Percentiles rank a stretch among this genome's conserved stretches.
Evolutionary conservation across 352 stramenopile species (phyloP).

Genomic region (Phytopythium aichiense): DNA sequence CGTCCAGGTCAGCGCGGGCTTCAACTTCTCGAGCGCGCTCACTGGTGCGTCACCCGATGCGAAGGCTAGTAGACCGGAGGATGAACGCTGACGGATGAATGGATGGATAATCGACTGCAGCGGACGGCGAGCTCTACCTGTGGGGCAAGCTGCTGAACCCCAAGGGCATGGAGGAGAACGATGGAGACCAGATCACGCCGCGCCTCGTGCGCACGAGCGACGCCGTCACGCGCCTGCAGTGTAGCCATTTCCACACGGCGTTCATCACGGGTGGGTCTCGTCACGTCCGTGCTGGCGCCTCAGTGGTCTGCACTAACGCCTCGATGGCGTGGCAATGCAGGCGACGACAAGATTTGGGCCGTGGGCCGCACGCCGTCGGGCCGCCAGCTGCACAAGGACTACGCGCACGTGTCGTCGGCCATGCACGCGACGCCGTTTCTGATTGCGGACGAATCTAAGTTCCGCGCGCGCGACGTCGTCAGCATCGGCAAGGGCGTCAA

Average conservation of each 20-base stretch:
- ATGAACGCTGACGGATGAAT: conserved; percentile 5
- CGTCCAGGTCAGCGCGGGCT: conserved; percentile 65
- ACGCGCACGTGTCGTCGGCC: conserved; percentile 52
- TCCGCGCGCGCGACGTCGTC: conserved; percentile 40
- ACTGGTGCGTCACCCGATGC: conserved; percentile 26
- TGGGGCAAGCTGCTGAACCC: conserved; percentile 84
- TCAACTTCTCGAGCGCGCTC: conserved; percentile 76
- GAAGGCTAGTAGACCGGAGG: background rate
- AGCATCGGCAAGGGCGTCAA: conserved; percentile 79
- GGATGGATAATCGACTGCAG: conserved; percentile 12
- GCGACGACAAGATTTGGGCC: conserved; percentile 71
- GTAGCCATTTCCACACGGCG: conserved; percentile 83
- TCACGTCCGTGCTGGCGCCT: background rate
- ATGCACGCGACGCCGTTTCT: conserved; percentile 73
- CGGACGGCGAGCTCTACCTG: conserved; percentile 75
- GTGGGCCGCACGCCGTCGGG: conserved; percentile 73
- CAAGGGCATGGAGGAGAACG: conserved; percentile 52
- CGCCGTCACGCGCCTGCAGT: conserved; percentile 58
- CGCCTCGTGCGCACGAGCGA: conserved; percentile 68
- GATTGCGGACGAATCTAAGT: conserved; percentile 46
- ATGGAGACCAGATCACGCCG: conserved; percentile 69
- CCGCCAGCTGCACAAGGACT: conserved; percentile 47
- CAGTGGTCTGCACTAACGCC: too few relatives aligned
- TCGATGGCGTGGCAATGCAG: conserved; percentile 15
- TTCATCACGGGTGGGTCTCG: conserved; percentile 64